Conservation (phyloP, 495 filamentous ascomycete genomes). For the Cercophora scortea region DNA sequence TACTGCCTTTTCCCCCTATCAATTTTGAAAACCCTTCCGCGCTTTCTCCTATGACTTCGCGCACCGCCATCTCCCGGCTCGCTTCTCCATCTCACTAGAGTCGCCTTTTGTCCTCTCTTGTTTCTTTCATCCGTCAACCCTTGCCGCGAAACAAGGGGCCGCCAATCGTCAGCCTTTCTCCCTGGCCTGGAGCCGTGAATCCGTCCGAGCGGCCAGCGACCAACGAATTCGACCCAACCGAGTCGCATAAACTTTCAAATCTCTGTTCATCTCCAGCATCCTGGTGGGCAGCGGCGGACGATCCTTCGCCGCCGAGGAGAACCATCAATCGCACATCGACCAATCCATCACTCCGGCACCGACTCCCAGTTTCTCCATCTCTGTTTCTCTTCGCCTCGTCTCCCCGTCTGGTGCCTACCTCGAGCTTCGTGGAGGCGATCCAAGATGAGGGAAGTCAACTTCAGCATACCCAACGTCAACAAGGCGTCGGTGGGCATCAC, state of each 20-base stretch:
- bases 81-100: too few relatives aligned
- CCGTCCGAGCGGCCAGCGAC: neutral
- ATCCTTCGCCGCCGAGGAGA: constrained; percentile 1
- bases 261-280: constrained; percentile 18
- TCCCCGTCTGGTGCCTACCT: constrained; percentile 27
- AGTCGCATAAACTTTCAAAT: constrained; percentile 19
- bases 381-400: constrained; percentile 1
- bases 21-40: too few relatives aligned
- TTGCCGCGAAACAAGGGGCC: neutral
- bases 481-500: constrained; percentile 99
- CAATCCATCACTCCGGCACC: neutral
- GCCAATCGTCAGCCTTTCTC: neutral
- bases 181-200: neutral
- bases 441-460: constrained; percentile 98
- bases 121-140: too few relatives aligned
- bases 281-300: constrained; percentile 9
- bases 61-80: too few relatives aligned
- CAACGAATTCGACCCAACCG: constrained; percentile 2
- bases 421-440: constrained; percentile 19
- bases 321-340: neutral
- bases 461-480: constrained; percentile 99
- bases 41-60: too few relatives aligned
- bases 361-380: neutral
- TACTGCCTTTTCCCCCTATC: too few relatives aligned
- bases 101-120: too few relatives aligned